phyloP scores from a whole-genome alignment of 192 early-diverging fungal species.

The Backusella circina region DNA sequence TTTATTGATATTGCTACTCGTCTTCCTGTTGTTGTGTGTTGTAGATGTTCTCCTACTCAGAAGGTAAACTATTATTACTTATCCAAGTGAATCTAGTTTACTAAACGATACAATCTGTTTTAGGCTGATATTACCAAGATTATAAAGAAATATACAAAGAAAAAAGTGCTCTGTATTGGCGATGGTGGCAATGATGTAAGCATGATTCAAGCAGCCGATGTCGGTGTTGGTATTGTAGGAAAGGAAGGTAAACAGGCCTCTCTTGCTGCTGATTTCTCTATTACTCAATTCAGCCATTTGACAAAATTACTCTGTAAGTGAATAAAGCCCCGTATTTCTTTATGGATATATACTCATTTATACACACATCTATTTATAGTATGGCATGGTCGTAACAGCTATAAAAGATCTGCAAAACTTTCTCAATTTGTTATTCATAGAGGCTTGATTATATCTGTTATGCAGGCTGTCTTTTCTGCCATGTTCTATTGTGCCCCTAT shows the following conservation, averaged over 20 bases:
- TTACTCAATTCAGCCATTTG: conserved; percentile 86
- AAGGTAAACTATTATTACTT: conserved; percentile 45
- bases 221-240: conserved; percentile 95
- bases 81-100: neutral
- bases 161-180: conserved; percentile 84
- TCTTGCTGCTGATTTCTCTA: conserved; percentile 90
- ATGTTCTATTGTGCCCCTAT: conserved; percentile 98
- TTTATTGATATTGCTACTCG: conserved; percentile 75
- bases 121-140: conserved; percentile 80
- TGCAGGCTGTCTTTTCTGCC: conserved; percentile 96
- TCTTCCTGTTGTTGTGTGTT: conserved; percentile 89
- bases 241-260: conserved; percentile 96
- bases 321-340: neutral
- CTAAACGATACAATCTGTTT: neutral
- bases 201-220: conserved; percentile 96
- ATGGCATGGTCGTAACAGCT: conserved; percentile 96
- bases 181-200: conserved; percentile 97
- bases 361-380: conserved; percentile 35
- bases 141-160: conserved; percentile 70
- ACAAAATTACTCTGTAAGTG: conserved; percentile 68
- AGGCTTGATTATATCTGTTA: conserved; percentile 94
- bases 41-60: conserved; percentile 95
- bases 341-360: neutral
- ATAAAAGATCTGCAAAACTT: conserved; percentile 90
- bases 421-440: conserved; percentile 97